phyloP scores from a whole-genome alignment of 345 rosid species.

The Eucalyptus curtisii region DNA sequence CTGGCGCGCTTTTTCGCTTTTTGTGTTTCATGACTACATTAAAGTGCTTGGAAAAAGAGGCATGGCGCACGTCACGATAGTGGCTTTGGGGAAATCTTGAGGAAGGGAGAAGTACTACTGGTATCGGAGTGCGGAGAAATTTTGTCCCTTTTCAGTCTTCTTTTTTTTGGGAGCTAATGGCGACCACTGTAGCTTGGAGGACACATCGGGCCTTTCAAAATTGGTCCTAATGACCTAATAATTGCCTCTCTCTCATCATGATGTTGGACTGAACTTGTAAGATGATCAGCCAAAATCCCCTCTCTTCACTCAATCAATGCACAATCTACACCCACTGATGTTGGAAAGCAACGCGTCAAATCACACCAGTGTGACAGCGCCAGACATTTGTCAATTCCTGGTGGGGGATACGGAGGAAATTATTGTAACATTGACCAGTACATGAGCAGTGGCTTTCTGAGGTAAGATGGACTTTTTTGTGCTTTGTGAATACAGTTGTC shows the following conservation, averaged over 20 bases:
- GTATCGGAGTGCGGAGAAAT: not conserved
- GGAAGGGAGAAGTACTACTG: not conserved
- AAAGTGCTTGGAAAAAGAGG: not conserved
- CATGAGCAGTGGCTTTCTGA: not conserved
- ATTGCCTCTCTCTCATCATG: not conserved
- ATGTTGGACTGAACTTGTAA: not conserved
- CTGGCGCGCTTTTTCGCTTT: not conserved
- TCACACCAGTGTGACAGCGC: not conserved
- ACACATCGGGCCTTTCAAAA: not conserved
- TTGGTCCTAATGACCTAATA: not conserved
- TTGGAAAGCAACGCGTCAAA: not conserved
- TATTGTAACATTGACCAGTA: not conserved
- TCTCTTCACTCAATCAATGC: not conserved
- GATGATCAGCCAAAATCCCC: not conserved
- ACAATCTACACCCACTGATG: not conserved
- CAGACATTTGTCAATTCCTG: not conserved
- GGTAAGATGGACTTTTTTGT: not conserved
- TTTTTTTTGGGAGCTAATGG: not conserved
- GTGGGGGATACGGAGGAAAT: not conserved
- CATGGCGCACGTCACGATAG: not conserved
- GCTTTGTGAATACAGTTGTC: not conserved
- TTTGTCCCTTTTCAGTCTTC: not conserved
- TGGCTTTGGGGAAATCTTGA: not conserved
- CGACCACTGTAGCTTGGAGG: not conserved
- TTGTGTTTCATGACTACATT: not conserved